A percentile compares a stretch with the other conserved stretches of the same genome.
phyloP scores from a whole-genome alignment of 768 basidiomycete genomes.

The Cystobasidium ongulense region DNA sequence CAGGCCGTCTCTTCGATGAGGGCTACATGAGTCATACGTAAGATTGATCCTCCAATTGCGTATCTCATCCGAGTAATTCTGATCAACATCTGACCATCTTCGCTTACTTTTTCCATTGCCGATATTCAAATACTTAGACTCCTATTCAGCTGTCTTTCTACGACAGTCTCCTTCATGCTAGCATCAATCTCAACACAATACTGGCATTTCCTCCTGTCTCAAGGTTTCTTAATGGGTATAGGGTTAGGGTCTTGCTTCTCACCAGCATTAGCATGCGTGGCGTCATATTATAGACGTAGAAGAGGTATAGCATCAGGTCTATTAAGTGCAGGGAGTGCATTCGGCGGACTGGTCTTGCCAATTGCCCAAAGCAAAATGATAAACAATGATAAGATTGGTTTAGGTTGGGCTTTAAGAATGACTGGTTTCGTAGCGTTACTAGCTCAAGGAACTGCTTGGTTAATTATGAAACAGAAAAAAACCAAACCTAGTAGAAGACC shows the following conservation, averaged over 20 bases:
- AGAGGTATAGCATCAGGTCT: constrained; percentile 24
- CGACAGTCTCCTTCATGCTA: constrained; percentile 18
- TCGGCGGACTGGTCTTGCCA: constrained; percentile 14
- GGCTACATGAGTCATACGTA: constrained; percentile 24
- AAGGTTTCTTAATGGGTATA: constrained; percentile 23
- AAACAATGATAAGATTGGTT: constrained; percentile 2
- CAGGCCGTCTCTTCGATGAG: constrained; percentile 11
- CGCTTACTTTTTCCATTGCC: not conserved
- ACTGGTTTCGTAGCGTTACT: constrained; percentile 11
- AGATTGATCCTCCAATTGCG: not conserved
- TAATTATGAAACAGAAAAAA: constrained; percentile 20
- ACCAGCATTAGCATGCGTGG: constrained; percentile 23
- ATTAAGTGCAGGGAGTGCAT: constrained; percentile 10
- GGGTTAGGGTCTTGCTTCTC: constrained; percentile 12
- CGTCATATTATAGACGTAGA: constrained; percentile 21
- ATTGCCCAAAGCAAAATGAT: constrained; percentile 24
- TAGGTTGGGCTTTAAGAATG: constrained; percentile 20
- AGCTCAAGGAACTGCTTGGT: not conserved
- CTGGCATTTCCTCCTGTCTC: constrained; percentile 27
- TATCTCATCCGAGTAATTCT: not conserved
- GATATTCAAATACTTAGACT: not conserved
- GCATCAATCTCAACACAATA: constrained; percentile 28
- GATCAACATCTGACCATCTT: not conserved
- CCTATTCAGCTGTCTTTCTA: not conserved
- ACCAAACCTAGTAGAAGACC: constrained; percentile 5